A percentile compares a stretch with the other conserved stretches of the same genome.
phyloP scores from a whole-genome alignment of 2,329 filamentous ascomycete species.

The Magnaporthales sp. region DNA sequence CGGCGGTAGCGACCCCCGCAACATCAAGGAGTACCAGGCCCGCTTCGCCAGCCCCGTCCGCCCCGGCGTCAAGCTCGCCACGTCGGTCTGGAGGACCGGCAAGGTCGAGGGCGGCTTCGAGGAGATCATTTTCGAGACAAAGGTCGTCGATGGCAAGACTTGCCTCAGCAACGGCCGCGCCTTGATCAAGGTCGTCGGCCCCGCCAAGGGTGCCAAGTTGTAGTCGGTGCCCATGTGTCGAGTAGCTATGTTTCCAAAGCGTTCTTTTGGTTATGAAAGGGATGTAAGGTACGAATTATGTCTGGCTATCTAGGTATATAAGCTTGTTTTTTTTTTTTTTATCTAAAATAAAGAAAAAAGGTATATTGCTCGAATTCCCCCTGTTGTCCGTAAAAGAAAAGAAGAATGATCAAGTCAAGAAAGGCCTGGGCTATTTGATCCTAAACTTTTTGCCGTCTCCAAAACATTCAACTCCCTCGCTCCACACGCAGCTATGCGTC shows the following conservation, averaged over 20 bases:
- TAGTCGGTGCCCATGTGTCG: slow-evolving; percentile 23
- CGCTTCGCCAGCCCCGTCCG: slow-evolving; percentile 78
- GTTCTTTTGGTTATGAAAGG: not conserved
- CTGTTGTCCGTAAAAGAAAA: not conserved
- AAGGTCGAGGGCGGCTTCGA: slow-evolving; percentile 74
- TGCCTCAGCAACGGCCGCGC: slow-evolving; percentile 82
- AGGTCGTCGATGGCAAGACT: slow-evolving; percentile 72
- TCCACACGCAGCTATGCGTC: slow-evolving; percentile 11
- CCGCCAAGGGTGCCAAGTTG: slow-evolving; percentile 50
- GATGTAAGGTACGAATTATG: not conserved
- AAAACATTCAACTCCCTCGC: not conserved
- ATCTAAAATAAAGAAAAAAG: not conserved
- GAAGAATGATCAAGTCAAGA: not conserved
- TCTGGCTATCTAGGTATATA: not conserved
- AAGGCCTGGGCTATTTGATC: too few relatives aligned
- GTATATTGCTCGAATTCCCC: not conserved
- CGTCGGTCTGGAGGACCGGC: slow-evolving; percentile 71
- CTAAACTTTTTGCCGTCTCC: not conserved
- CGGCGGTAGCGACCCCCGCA: slow-evolving; percentile 68
- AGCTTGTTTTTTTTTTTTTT: not conserved
- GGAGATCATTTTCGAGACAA: slow-evolving; percentile 73
- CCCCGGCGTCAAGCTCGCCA: slow-evolving; percentile 74
- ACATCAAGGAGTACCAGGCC: slow-evolving; percentile 82
- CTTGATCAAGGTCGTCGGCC: slow-evolving; percentile 56
- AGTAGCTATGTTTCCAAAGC: not conserved